Evolutionary conservation across 2,329 filamentous ascomycete genomes (phyloP), one percentile per base, ranked within the genome.

Genomic region (Fusarium siculi): DNA sequence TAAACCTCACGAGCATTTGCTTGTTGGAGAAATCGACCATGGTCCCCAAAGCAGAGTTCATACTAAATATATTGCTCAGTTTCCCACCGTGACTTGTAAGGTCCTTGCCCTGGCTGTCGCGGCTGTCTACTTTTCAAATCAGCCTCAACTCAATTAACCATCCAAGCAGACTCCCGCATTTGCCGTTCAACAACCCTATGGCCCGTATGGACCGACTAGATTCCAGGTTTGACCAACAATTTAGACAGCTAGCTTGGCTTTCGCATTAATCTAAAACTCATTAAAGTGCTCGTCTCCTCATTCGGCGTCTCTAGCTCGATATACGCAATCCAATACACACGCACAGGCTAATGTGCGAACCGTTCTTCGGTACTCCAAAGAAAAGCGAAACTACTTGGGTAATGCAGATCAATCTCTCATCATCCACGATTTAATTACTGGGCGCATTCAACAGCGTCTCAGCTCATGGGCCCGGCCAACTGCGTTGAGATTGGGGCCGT

Each of bases 311-410:
- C 39, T 59, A 66, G 47, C 40, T 70, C 18, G 32, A 59, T 43
- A 61, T 43, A 55, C 34, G 28, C 43, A 52, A 65, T 59, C 61
- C 49, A 69, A 54, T 53, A 30, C 30, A 25, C 46, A 56, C 39
- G 66, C 65, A 76, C 74, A 74, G 62, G 70, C 60, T 62, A 44
- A 34, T 53, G 32, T 43, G 57, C 54, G 74, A 64, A 44, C 69
- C 69, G 63, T 70, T 44, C 63, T 58, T 39, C 28, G 40, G 46
- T 37, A 28, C 44, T 54, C 42, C 28, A 54, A 49, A 71, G 66
- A 61, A 46, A 37, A 64, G 60, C 56, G 58, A 59, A 52, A 44
- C 50, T 63, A 34, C 30, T 34, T 63, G 30, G 28, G 34, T 39
- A 49, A 55, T 39, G 58, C 25, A 64, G 59, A 70, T 64, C 65